Conservation (phyloP, 129 eudicot genomes). For the Helianthus tuberosus region DNA sequence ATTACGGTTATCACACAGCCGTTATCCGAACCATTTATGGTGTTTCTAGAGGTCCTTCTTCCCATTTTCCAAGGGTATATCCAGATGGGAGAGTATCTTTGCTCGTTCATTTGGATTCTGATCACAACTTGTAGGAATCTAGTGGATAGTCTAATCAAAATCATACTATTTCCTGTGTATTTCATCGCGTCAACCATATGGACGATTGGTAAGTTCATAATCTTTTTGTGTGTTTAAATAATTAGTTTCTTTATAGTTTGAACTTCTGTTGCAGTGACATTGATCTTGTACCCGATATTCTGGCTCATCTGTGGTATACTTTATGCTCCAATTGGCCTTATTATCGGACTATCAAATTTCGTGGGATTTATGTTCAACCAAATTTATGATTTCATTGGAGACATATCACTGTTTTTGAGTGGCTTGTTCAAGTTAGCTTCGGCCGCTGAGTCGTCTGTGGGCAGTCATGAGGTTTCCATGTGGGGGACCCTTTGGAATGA, state of each 20-base stretch:
- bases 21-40: constrained; percentile 57
- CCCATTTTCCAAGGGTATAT: constrained; percentile 59
- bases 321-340: constrained; percentile 69
- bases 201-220: constrained; percentile 60
- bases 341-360: constrained; percentile 51
- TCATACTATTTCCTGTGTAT: constrained; percentile 70
- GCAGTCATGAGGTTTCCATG: constrained; percentile 64
- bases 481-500: constrained; percentile 93
- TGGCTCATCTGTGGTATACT: constrained; percentile 64
- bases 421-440: constrained; percentile 58
- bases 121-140: constrained; percentile 51
- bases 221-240: not conserved
- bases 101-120: constrained; percentile 61
- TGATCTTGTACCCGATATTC: constrained; percentile 65
- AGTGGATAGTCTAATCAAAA: constrained; percentile 53
- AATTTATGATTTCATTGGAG: constrained; percentile 49
- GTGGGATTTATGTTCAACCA: constrained; percentile 44
- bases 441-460: constrained; percentile 56
- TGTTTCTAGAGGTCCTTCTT: constrained; percentile 49
- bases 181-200: constrained; percentile 54
- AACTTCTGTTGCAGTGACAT: constrained; percentile 50
- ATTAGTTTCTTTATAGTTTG: not conserved
- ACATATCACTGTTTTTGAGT: constrained; percentile 49
- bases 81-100: constrained; percentile 41
- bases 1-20: constrained; percentile 65